Conservation (phyloP, 129 eudicot genomes). For the sunflower (Helianthus annuus) region DNA sequence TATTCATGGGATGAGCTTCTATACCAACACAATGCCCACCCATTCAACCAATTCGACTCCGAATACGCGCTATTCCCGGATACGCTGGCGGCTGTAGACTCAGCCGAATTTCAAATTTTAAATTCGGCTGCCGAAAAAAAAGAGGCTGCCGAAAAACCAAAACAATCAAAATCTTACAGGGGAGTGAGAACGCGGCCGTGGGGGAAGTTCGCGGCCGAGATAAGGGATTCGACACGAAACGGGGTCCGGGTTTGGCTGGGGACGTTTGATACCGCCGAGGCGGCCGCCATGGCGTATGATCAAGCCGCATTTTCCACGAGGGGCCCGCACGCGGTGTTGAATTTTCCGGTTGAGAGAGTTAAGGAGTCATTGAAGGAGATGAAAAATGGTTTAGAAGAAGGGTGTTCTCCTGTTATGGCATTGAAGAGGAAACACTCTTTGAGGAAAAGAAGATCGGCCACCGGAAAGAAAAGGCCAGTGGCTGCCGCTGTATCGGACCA, state of each 20-base stretch:
- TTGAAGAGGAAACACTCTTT: constrained; percentile 5
- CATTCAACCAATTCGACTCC: neutral
- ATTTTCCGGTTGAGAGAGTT: constrained; percentile 12
- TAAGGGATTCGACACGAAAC: constrained; percentile 4
- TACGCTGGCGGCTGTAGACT: neutral
- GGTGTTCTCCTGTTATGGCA: constrained; percentile 9
- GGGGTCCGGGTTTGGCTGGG: constrained; percentile 9
- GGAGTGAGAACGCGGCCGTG: constrained; percentile 8
- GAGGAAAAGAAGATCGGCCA: neutral
- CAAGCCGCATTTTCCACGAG: neutral
- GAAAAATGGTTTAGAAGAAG: neutral
- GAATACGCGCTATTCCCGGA: neutral
- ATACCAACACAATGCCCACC: constrained; percentile 1
- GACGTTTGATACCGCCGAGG: neutral
- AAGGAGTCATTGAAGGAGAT: constrained; percentile 1
- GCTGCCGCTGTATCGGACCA: neutral
- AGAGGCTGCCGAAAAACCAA: neutral
- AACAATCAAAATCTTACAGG: neutral
- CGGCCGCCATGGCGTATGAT: constrained; percentile 6
- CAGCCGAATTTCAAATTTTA: neutral
- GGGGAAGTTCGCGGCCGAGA: constrained; percentile 6
- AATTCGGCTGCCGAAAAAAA: neutral
- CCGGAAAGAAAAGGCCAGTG: neutral
- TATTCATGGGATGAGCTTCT: constrained; percentile 17
- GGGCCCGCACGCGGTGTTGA: neutral